Percentiles rank a stretch among this genome's conserved stretches.
phyloP scores from a whole-genome alignment of 495 filamentous ascomycete genomes.

The Glarea lozoyensis region DNA sequence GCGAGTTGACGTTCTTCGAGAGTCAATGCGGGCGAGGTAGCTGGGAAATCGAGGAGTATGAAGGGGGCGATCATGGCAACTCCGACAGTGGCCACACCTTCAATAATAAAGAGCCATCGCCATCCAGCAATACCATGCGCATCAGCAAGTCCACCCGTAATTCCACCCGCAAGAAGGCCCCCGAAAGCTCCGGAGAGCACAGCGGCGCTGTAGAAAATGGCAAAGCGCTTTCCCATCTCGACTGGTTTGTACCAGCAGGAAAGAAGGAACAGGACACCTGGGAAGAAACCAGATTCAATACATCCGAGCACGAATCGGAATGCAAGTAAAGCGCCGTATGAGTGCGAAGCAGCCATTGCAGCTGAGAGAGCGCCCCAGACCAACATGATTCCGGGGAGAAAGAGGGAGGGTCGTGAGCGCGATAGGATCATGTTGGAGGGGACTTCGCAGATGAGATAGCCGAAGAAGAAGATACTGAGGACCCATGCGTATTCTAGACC shows the following conservation, averaged over 20 bases:
- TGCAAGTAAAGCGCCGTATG: constrained; percentile 27
- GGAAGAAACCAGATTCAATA: constrained; percentile 50
- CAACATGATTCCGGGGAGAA: constrained; percentile 34
- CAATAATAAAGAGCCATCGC: constrained; percentile 46
- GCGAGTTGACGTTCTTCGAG: constrained; percentile 25
- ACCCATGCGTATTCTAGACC: constrained; percentile 4
- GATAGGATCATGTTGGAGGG: constrained; percentile 37
- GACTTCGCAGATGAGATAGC: constrained; percentile 38
- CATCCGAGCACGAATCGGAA: constrained; percentile 47
- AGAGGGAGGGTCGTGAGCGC: constrained; percentile 32
- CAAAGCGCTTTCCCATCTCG: constrained; percentile 41
- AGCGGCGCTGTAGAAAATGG: constrained; percentile 40
- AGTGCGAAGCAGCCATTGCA: constrained; percentile 31
- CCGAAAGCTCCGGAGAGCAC: constrained; percentile 43
- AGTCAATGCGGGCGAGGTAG: constrained; percentile 30
- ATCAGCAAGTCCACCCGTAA: constrained; percentile 21
- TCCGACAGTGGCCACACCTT: constrained; percentile 41
- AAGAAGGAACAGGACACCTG: constrained; percentile 40
- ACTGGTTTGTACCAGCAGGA: constrained; percentile 43
- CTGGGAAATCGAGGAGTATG: constrained; percentile 47
- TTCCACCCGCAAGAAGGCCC: constrained; percentile 37
- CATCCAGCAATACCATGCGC: constrained; percentile 32
- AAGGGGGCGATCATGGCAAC: constrained; percentile 44
- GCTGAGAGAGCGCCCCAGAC: constrained; percentile 23
- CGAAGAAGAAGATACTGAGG: constrained; percentile 29